These are phyloP conservation scores for Silene noctiflora DNA, from an alignment of 179 eudicot species.

Conservation along the genomic window DNA sequence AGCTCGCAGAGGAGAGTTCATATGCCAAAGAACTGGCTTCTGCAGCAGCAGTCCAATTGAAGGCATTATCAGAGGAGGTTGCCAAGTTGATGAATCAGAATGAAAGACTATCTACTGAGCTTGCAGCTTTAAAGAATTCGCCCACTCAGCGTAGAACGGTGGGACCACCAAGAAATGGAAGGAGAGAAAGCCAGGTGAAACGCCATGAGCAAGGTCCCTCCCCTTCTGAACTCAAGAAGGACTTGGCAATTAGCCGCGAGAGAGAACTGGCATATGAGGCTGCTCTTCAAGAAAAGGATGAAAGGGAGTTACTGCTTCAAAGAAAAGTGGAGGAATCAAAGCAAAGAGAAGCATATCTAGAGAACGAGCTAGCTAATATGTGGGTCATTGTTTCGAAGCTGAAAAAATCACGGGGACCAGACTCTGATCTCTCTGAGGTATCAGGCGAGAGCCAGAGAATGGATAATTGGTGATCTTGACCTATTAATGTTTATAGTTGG, in stretches of 20 bases:
- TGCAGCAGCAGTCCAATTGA: slow-evolving; percentile 96
- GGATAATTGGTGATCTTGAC: slow-evolving; percentile 26
- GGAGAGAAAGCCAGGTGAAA: slow-evolving; percentile 53
- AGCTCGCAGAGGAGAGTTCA: slow-evolving; percentile 90
- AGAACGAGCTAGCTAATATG: slow-evolving; percentile 98
- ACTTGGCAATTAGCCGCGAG: slow-evolving; percentile 66
- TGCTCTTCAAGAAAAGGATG: slow-evolving; percentile 66
- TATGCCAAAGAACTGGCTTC: slow-evolving; percentile 99
- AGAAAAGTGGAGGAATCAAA: slow-evolving; percentile 79
- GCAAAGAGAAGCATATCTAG: slow-evolving; percentile 92
- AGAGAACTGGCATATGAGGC: slow-evolving; percentile 80
- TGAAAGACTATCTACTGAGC: slow-evolving; percentile 65
- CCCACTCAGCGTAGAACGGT: slow-evolving; percentile 50
- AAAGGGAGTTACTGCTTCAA: slow-evolving; percentile 69
- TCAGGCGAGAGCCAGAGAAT: slow-evolving; percentile 34
- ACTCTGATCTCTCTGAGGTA: slow-evolving; percentile 44
- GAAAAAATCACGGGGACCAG: slow-evolving; percentile 72
- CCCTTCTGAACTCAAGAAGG: slow-evolving; percentile 62
- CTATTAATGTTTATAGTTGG: background rate
- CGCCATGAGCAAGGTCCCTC: slow-evolving; percentile 56
- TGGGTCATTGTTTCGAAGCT: slow-evolving; percentile 96
- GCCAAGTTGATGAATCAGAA: slow-evolving; percentile 92
- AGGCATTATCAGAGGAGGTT: slow-evolving; percentile 94
- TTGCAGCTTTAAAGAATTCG: slow-evolving; percentile 55
- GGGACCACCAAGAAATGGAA: slow-evolving; percentile 49